These are phyloP conservation scores for Aureobasidium leucospermi DNA, from an alignment of 2,329 filamentous ascomycete genomes.

Conservation along the genomic window DNA sequence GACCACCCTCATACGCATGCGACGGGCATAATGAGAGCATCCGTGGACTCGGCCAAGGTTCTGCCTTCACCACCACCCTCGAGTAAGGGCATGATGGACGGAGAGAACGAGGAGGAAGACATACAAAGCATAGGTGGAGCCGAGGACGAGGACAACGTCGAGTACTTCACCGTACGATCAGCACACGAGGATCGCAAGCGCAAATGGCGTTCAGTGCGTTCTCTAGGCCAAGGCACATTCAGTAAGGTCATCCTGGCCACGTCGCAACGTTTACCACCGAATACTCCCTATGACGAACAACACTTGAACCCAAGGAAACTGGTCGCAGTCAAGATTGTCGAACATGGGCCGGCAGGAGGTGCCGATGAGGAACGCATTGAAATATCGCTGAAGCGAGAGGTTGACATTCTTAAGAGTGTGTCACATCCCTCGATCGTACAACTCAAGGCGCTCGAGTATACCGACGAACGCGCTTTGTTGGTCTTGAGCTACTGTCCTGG, in stretches of 20 bases:
- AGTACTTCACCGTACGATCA: constrained; percentile 41
- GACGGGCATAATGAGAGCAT: constrained; percentile 37
- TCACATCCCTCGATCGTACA: constrained; percentile 86
- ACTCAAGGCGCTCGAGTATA: constrained; percentile 84
- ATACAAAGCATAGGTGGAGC: constrained; percentile 18
- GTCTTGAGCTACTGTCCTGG: constrained; percentile 89
- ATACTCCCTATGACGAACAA: constrained; percentile 37
- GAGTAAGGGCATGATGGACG: constrained; percentile 52
- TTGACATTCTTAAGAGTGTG: constrained; percentile 85
- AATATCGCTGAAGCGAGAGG: constrained; percentile 85
- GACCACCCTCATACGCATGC: constrained; percentile 30
- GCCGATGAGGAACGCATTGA: constrained; percentile 90
- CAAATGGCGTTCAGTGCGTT: constrained; percentile 71
- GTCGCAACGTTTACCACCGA: constrained; percentile 52
- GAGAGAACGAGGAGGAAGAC: constrained; percentile 42
- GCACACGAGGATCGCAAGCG: constrained; percentile 63
- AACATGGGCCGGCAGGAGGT: constrained; percentile 87
- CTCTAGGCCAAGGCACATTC: constrained; percentile 88
- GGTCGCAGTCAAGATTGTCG: constrained; percentile 91
- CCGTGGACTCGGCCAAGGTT: constrained; percentile 19
- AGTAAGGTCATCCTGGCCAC: constrained; percentile 90
- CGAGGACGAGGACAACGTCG: constrained; percentile 31
- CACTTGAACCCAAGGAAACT: constrained; percentile 64
- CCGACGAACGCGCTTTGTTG: constrained; percentile 72
- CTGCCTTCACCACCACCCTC: constrained; percentile 75